A percentile compares a stretch with the other conserved stretches of the same genome.
Conservation (phyloP, 1,284 basidiomycete species). For the Sporisorium exsertum region DNA sequence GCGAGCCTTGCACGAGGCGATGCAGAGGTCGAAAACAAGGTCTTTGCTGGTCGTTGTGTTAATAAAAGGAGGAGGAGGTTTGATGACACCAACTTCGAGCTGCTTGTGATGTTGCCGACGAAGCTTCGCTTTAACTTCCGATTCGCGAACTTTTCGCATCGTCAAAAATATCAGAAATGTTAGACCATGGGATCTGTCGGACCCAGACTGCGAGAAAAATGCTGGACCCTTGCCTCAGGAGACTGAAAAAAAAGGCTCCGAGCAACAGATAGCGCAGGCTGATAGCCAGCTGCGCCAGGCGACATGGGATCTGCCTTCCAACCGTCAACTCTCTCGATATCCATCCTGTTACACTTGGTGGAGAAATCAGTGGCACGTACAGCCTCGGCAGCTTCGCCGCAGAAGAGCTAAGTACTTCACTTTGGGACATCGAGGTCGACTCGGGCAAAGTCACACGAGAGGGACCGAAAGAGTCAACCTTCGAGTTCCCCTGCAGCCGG, state of each 20-base stretch:
- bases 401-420: background rate
- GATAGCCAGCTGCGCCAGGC: background rate
- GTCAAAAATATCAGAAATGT: background rate
- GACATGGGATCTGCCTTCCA: background rate
- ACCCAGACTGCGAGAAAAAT: background rate
- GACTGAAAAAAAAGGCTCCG: slow-evolving; percentile 41
- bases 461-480: background rate
- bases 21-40: background rate
- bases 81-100: background rate
- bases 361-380: background rate
- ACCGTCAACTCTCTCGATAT: background rate
- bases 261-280: background rate
- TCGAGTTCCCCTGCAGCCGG: background rate
- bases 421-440: background rate
- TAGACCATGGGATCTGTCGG: background rate
- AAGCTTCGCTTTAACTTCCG: slow-evolving; percentile 26
- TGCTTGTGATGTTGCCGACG: background rate
- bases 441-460: background rate
- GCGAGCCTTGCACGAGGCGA: background rate
- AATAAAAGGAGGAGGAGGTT: background rate
- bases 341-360: background rate
- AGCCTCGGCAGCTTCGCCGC: background rate
- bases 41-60: background rate
- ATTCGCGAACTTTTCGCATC: slow-evolving; percentile 34
- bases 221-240: slow-evolving; percentile 10